Evolutionary conservation across 2,329 filamentous ascomycete genomes (phyloP).

Genomic region (Fusarium burgessii): DNA sequence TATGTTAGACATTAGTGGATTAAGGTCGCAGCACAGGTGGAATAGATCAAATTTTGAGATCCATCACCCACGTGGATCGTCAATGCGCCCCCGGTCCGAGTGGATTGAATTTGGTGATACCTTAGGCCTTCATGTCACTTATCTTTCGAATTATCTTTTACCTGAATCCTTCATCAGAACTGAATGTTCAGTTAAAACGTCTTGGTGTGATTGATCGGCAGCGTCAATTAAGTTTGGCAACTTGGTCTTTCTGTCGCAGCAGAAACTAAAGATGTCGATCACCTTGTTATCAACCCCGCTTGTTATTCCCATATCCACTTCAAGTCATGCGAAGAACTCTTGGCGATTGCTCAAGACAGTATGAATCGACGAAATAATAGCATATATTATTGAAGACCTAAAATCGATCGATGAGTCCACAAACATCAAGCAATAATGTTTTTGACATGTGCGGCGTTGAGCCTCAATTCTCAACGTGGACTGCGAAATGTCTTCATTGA

Average conservation of each 20-base stretch:
- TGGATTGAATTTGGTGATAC: not conserved
- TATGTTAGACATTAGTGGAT: not conserved
- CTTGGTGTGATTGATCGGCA: rapidly evolving
- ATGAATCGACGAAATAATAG: too few relatives aligned
- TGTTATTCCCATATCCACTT: too few relatives aligned
- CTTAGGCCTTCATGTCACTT: not conserved
- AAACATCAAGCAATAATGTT: too few relatives aligned
- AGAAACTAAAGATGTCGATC: not conserved
- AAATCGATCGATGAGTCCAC: too few relatives aligned
- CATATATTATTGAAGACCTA: too few relatives aligned
- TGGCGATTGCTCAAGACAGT: not conserved
- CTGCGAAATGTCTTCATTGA: too few relatives aligned
- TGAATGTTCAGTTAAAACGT: not conserved
- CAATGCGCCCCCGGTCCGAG: not conserved
- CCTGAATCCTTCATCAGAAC: not conserved
- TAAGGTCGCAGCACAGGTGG: not conserved
- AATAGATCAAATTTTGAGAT: not conserved
- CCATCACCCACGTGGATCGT: not conserved
- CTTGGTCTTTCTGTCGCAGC: not conserved
- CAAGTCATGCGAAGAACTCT: too few relatives aligned
- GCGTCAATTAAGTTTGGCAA: not conserved
- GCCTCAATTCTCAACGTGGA: too few relatives aligned
- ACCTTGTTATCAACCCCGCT: not conserved
- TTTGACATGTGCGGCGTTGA: too few relatives aligned
- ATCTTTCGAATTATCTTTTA: not conserved